A percentile compares a stretch with the other conserved stretches of the same genome.
Evolutionary conservation across 768 basidiomycete species (phyloP).

Genomic region (Mycena capillaripes): DNA sequence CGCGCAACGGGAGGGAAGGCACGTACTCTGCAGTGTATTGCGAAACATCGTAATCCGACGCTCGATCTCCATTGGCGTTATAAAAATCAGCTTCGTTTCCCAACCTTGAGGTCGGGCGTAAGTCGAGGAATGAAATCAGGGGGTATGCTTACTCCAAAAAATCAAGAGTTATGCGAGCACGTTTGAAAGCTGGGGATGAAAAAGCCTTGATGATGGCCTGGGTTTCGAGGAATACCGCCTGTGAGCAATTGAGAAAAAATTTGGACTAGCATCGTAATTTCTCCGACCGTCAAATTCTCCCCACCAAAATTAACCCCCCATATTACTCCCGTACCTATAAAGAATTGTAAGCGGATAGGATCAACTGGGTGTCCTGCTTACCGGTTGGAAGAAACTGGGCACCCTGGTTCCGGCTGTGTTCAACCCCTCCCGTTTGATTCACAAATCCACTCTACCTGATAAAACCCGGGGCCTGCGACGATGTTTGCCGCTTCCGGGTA

Average conservation of each 20-base stretch:
- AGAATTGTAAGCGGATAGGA: not conserved
- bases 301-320: constrained; percentile 80
- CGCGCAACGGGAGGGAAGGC: not conserved
- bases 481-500: constrained; percentile 79
- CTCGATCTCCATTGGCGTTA: constrained; percentile 58
- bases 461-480: constrained; percentile 71
- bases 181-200: constrained; percentile 50
- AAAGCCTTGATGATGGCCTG: constrained; percentile 65
- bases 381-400: constrained; percentile 66
- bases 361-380: constrained; percentile 31
- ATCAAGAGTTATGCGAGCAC: constrained; percentile 62
- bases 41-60: constrained; percentile 52
- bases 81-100: constrained; percentile 77
- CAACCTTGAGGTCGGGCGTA: constrained; percentile 39
- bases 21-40: constrained; percentile 67
- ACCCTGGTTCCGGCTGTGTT: constrained; percentile 40
- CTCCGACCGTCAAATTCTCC: constrained; percentile 58
- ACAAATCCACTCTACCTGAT: constrained; percentile 41
- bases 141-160: constrained; percentile 56
- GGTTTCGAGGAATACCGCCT: constrained; percentile 60
- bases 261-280: not conserved
- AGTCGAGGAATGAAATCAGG: not conserved
- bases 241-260: not conserved
- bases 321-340: constrained; percentile 68
- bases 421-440: not conserved